Percentiles rank a stretch among this genome's conserved stretches.
phyloP scores from a whole-genome alignment of 139 green algal species.

The Chlorella ohadii region DNA sequence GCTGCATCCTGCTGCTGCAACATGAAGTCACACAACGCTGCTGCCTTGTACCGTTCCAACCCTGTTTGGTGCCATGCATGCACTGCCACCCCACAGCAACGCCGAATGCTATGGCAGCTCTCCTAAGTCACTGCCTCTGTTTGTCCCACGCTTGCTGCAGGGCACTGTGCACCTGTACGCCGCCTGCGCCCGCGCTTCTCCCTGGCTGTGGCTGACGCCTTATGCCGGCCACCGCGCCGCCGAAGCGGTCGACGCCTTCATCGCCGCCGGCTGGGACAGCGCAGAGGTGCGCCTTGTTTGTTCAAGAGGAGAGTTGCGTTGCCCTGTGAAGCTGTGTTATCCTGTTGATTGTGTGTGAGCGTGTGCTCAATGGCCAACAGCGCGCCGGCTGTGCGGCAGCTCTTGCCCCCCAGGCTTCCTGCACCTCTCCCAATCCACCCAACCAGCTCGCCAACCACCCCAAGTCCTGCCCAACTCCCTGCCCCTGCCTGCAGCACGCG shows the following conservation, averaged over 20 bases:
- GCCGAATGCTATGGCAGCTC: no score
- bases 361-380: no score
- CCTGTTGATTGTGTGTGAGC: no score
- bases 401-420: no score
- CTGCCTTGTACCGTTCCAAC: background rate
- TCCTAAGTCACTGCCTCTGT: no score
- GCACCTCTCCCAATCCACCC: background rate
- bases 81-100: no score
- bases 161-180: background rate
- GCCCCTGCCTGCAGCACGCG: background rate
- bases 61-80: background rate
- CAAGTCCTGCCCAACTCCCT: no score
- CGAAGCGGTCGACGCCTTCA: conserved; percentile 8
- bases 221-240: conserved; percentile 11
- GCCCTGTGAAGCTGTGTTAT: no score
- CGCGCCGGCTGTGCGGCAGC: no score
- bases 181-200: conserved; percentile 11
- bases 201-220: conserved; percentile 29
- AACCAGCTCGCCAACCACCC: no score
- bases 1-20: background rate
- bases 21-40: background rate
- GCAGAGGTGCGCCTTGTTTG: conserved; percentile 22
- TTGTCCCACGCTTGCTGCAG: no score
- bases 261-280: background rate
- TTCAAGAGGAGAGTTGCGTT: no score